Base-by-base conservation (phyloP, 176 grass and related monocot genomes). In the Aegilops umbellulata region DNA sequence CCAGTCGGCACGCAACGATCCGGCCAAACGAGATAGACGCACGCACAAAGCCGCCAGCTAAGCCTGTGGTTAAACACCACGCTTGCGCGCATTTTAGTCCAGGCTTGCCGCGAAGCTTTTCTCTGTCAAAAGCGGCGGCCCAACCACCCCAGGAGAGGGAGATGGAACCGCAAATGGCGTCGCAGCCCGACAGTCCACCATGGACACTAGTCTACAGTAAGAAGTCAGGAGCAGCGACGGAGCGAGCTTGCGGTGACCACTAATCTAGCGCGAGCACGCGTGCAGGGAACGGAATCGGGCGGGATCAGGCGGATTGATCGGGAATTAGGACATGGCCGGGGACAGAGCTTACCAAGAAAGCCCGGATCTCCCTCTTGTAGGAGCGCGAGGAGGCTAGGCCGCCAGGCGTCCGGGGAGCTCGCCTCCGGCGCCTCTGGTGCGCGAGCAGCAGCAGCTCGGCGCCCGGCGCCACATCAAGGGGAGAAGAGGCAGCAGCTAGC, bases 341-440 rank as follows among this genome's bases (percentile, higher is more conserved):
- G 55, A 57, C 38, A 76, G 82, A 84, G 82, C 82, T 84, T 84
- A 84, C 82, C 82, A 47, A 47, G 55, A 44, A 64, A 34, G 55
- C 25, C 82, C 82, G 70, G 82, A 84, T 84, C 70, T 84, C 82
- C 82, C 70, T 75, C 70, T 70, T 17, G 29, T 11, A 84, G 71
- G 25, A 61, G 82, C 55, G 25, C 69, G 82, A 44, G 16, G 16
- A 25, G 69, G 10, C 66, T 39, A 83, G 38, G 49, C 66, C 41
- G 47, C 30, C 15, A 60, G 66, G 49, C 49, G 47, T 39, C 80
- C 31, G 49, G 32, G n/a, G 31, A 83, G 64, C 7, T 55, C 80
- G 29, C 27, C 38, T 82, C 80, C 29, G 64, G 20, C 44, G 25
- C 46, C 29, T 82, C 29, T 35, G 63, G 17, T 17, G 71, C 39